Evolutionary conservation across 129 eudicot genomes (phyloP).

Genomic region (Ambrosia artemisiifolia): DNA sequence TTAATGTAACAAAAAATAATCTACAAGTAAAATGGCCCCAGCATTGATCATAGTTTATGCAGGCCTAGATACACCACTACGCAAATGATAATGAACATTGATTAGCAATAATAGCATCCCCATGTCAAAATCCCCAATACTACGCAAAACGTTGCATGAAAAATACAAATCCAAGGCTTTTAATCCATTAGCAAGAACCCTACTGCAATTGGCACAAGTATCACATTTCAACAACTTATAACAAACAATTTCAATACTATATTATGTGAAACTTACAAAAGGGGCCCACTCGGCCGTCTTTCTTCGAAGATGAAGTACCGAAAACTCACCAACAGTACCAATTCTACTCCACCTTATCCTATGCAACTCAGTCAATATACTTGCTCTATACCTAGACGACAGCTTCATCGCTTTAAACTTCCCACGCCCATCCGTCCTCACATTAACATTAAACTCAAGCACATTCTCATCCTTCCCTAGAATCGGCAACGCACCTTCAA

Average conservation of each 20-base stretch:
- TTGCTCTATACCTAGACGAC: constrained; percentile 77
- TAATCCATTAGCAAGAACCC: not conserved
- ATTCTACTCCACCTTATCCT: constrained; percentile 71
- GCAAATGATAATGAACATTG: not conserved
- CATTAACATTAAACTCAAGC: constrained; percentile 68
- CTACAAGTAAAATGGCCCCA: not conserved
- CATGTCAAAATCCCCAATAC: not conserved
- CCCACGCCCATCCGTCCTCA: constrained; percentile 89
- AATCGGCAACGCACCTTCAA: constrained; percentile 72
- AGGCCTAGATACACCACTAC: not conserved
- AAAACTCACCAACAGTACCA: constrained; percentile 68
- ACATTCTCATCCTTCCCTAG: constrained; percentile 81
- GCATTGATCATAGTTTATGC: not conserved
- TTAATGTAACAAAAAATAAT: not conserved
- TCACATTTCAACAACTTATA: constrained; percentile 8
- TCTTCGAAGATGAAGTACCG: constrained; percentile 82
- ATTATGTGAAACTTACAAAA: constrained; percentile 49
- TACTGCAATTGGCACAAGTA: constrained; percentile 1
- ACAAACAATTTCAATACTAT: not conserved
- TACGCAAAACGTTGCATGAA: not conserved
- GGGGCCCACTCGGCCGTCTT: constrained; percentile 81
- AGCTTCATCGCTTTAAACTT: constrained; percentile 75
- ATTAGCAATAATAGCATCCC: constrained; percentile 2
- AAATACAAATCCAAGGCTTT: not conserved
- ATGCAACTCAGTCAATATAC: constrained; percentile 89